These are phyloP conservation scores for Chaetomiaceae sp. DNA, from an alignment of 2,329 filamentous ascomycete genomes.

Conservation along the genomic window DNA sequence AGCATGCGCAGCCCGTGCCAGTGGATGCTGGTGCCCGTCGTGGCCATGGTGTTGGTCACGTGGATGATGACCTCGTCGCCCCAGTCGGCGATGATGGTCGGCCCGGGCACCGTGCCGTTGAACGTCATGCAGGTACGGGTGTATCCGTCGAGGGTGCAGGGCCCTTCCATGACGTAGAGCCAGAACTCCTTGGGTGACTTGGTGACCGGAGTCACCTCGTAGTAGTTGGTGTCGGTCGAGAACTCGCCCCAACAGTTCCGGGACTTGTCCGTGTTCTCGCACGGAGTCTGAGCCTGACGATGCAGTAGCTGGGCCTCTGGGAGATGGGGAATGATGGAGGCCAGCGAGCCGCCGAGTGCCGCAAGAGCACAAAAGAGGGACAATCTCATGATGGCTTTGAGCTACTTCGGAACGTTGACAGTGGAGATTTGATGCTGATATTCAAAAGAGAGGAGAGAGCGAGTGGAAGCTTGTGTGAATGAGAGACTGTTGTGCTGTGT, in stretches of 20 bases:
- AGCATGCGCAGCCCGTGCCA: slow-evolving; percentile 35
- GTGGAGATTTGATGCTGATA: not conserved
- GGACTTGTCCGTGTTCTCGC: slow-evolving; percentile 26
- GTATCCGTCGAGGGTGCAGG: slow-evolving; percentile 26
- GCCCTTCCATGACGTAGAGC: slow-evolving; percentile 22
- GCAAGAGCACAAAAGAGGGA: slow-evolving; percentile 9
- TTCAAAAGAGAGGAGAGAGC: too few species aligned
- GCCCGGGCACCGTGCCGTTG: slow-evolving; percentile 33
- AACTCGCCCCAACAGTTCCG: slow-evolving; percentile 32
- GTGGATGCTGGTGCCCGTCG: slow-evolving; percentile 37
- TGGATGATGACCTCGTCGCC: slow-evolving; percentile 30
- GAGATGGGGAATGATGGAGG: slow-evolving; percentile 14
- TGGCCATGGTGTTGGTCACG: slow-evolving; percentile 30
- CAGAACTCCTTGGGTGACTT: slow-evolving; percentile 24
- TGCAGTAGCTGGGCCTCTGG: slow-evolving; percentile 7
- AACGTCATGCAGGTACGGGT: slow-evolving; percentile 27
- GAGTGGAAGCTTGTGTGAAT: too few species aligned
- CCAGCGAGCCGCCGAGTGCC: slow-evolving; percentile 4
- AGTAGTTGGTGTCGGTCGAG: slow-evolving; percentile 32
- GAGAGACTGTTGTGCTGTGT: too few species aligned
- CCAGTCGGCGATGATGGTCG: slow-evolving; percentile 32
- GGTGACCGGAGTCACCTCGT: slow-evolving; percentile 26
- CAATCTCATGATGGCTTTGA: slow-evolving; percentile 11
- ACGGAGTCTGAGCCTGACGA: slow-evolving; percentile 13
- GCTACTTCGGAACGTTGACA: not conserved